Conservation (phyloP, 768 basidiomycete species). For the Auriculariales sp. region DNA sequence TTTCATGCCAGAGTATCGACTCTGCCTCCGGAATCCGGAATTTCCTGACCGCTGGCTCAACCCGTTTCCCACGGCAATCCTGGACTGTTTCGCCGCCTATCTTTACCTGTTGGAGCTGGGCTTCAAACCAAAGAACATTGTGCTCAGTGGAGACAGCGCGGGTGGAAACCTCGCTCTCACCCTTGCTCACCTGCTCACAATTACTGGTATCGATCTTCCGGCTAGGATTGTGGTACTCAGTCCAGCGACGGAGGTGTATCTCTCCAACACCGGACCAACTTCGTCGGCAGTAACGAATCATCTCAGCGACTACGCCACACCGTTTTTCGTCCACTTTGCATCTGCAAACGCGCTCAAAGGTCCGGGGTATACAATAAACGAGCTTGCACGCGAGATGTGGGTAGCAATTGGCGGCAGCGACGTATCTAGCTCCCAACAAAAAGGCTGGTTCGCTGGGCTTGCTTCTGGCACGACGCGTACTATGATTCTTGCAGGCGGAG, state of each 20-base stretch:
- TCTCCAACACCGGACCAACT: conserved; percentile 8
- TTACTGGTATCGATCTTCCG: conserved; percentile 29
- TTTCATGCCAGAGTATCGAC: too few species aligned
- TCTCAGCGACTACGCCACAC: not conserved
- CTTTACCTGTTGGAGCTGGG: conserved; percentile 46
- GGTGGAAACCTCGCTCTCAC: conserved; percentile 61
- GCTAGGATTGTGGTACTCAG: conserved; percentile 38
- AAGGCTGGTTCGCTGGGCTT: not conserved
- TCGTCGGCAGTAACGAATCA: not conserved
- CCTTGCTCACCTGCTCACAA: conserved; percentile 44
- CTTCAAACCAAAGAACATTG: conserved; percentile 45
- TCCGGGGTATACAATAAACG: not conserved
- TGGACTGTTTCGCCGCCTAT: conserved; percentile 66
- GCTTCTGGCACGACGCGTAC: too few species aligned
- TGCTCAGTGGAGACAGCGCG: conserved; percentile 65
- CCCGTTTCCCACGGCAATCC: conserved; percentile 60
- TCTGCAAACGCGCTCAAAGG: not conserved
- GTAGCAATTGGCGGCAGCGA: not conserved
- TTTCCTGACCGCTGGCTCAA: conserved; percentile 27
- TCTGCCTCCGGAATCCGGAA: too few species aligned
- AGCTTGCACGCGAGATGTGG: not conserved
- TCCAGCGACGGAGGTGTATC: conserved; percentile 35
- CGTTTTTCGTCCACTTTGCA: not conserved
- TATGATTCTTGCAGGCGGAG: not conserved
- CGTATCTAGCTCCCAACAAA: not conserved